Conservation (phyloP, 352 stramenopile genomes). For the Porosira glacialis region DNA sequence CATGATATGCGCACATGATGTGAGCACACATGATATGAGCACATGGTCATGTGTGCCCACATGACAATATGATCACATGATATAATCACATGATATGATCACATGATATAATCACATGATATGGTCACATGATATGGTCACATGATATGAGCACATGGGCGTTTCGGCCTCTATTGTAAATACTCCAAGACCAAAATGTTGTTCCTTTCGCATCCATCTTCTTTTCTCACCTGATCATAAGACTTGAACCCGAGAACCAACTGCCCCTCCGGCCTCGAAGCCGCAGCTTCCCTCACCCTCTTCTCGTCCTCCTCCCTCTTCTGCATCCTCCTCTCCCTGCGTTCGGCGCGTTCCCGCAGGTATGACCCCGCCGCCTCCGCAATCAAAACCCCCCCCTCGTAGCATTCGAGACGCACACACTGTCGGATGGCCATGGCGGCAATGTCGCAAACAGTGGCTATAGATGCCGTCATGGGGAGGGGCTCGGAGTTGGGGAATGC, state of each 20-base stretch:
- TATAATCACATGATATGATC: no score
- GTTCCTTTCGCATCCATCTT: no score
- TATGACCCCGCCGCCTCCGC: constrained; percentile 66
- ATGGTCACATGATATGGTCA: no score
- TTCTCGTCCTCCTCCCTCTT: constrained; percentile 9
- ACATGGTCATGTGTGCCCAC: no score
- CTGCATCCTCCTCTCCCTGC: constrained; percentile 28
- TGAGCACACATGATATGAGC: no score
- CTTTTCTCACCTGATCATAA: neutral
- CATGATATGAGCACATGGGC: no score
- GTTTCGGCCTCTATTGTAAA: no score
- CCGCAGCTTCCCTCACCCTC: constrained; percentile 17
- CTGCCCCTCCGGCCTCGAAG: constrained; percentile 9
- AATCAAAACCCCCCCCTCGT: constrained; percentile 59
- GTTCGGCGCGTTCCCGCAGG: constrained; percentile 55
- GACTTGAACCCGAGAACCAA: no score
- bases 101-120: no score
- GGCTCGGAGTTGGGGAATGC: constrained; percentile 7
- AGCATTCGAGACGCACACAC: constrained; percentile 58
- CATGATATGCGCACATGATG: no score
- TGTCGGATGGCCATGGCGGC: constrained; percentile 66
- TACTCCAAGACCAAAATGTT: no score
- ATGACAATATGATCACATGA: no score
- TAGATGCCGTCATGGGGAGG: constrained; percentile 66
- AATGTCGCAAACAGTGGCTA: constrained; percentile 68